A percentile compares a stretch with the other conserved stretches of the same genome.
Conservation (phyloP, 805 yeast species). For the Komagataella pastoris region DNA sequence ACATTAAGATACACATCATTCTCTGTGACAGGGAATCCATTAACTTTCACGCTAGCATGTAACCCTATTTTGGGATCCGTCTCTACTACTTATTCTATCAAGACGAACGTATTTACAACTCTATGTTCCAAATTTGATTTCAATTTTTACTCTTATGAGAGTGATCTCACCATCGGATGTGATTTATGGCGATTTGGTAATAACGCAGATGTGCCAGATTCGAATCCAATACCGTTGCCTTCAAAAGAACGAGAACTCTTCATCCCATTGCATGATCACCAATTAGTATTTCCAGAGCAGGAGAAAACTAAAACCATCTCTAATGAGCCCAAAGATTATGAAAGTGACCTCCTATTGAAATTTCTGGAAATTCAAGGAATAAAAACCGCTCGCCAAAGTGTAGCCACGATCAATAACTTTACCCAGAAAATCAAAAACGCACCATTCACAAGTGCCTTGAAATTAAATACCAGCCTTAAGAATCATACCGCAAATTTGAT, state of each 20-base stretch:
- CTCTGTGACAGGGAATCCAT: slow-evolving; percentile 78
- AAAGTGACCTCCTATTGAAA: slow-evolving; percentile 6
- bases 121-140: slow-evolving; percentile 81
- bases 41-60: slow-evolving; percentile 73
- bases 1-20: slow-evolving; percentile 78
- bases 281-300: not conserved
- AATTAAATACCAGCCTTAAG: slow-evolving; percentile 56
- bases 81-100: slow-evolving; percentile 77
- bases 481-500: slow-evolving; percentile 47
- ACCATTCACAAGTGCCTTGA: slow-evolving; percentile 58
- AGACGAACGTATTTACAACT: slow-evolving; percentile 62
- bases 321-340: not conserved
- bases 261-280: not conserved
- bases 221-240: not conserved
- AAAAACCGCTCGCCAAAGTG: slow-evolving; percentile 32
- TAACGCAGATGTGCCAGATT: not conserved
- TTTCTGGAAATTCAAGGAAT: slow-evolving; percentile 23
- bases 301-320: not conserved
- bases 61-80: slow-evolving; percentile 88
- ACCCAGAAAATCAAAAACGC: slow-evolving; percentile 28
- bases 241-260: not conserved
- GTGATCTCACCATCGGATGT: slow-evolving; percentile 76
- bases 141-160: slow-evolving; percentile 80
- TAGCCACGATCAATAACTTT: slow-evolving; percentile 7
- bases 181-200: slow-evolving; percentile 49